Base-by-base conservation (phyloP, 2,329 filamentous ascomycete species). In the Clarireedia hainanense region DNA sequence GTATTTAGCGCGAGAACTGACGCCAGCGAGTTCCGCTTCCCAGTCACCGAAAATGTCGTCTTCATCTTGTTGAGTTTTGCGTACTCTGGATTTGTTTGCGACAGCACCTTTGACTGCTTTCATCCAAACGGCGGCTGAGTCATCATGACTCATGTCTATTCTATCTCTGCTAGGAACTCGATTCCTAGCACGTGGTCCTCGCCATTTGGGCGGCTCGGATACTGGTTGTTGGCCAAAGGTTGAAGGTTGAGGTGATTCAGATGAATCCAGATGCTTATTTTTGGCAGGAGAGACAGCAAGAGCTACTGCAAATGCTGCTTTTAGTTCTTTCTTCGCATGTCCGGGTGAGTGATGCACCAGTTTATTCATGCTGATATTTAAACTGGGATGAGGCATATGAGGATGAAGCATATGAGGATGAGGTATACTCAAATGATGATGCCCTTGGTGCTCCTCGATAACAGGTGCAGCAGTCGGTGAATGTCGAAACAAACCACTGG, bases 71-170 rank as follows among this genome's bases (percentile, higher is more conserved):
- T 42, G 43, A 3, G 50, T 42, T 15, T 52, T 56, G 7, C 48
- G 47, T 17, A 34, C 24, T 49, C 40, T 56, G 6, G 46, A 42
- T 30, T 34, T 58, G 39, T 47, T 39, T 10, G 36, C 36, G 5
- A 53, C 50, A 6, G 51, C 50, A 1, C 51, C 36, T 26, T 55
- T 43, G 3, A 57, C 51, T 5, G 50, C 55, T 43, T 17, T 48
- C 48, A 56, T 52, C 53, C 53, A 56, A 3, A 56, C 53, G 2
- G 37, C 48, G 17, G 47, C 53, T 9, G 53, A 45, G 46, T 56
- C 53, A 39, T 56, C 53, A 15, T 55, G 52, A 17, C 40, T 51
- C 6, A 37, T 56, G 5, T 56, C 53, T 48, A 51, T 56, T 47
- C 12, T 46, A n/a, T 55, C 52, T 42, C 52, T 55, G 26, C 20